phyloP scores from a whole-genome alignment of 1,139 yeast species.

The Taphrina pruni region DNA sequence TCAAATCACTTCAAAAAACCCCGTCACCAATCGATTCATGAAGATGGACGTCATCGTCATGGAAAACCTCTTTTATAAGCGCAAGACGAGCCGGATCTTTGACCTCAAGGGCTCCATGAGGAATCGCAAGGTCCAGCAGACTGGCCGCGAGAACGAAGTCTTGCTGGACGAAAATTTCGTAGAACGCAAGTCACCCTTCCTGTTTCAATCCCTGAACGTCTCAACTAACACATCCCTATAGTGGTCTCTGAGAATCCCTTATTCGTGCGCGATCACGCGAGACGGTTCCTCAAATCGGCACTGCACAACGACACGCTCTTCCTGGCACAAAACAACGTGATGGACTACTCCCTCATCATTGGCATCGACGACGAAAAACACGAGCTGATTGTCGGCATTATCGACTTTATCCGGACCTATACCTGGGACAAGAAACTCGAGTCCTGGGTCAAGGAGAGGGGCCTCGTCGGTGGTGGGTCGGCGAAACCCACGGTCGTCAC shows the following conservation, averaged over 20 bases:
- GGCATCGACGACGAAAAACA: conserved; percentile 79
- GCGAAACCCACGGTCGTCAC: conserved; percentile 97
- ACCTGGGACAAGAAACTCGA: conserved; percentile 99
- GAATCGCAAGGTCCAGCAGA: conserved; percentile 93
- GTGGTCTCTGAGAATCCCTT: conserved; percentile 88
- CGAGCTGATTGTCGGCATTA: conserved; percentile 86
- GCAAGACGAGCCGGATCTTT: conserved; percentile 82
- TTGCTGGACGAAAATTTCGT: conserved; percentile 96
- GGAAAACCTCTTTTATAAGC: conserved; percentile 91
- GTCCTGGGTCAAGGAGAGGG: conserved; percentile 97
- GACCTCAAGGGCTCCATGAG: conserved; percentile 98
- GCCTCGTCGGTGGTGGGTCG: conserved; percentile 81
- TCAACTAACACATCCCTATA: conserved; percentile 48
- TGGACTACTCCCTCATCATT: conserved; percentile 95
- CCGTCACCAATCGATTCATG: conserved; percentile 73
- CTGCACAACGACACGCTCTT: conserved; percentile 94
- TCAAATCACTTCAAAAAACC: conserved; percentile 85
- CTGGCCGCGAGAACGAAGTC: conserved; percentile 94
- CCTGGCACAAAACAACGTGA: conserved; percentile 94
- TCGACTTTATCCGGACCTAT: conserved; percentile 84
- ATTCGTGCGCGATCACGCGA: conserved; percentile 91
- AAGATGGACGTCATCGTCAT: conserved; percentile 91
- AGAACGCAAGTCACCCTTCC: conserved; percentile 59
- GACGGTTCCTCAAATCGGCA: conserved; percentile 81
- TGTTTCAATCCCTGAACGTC: not conserved